phyloP scores from a whole-genome alignment of 192 early-diverging fungal genomes.

The Coemansia sp. region DNA sequence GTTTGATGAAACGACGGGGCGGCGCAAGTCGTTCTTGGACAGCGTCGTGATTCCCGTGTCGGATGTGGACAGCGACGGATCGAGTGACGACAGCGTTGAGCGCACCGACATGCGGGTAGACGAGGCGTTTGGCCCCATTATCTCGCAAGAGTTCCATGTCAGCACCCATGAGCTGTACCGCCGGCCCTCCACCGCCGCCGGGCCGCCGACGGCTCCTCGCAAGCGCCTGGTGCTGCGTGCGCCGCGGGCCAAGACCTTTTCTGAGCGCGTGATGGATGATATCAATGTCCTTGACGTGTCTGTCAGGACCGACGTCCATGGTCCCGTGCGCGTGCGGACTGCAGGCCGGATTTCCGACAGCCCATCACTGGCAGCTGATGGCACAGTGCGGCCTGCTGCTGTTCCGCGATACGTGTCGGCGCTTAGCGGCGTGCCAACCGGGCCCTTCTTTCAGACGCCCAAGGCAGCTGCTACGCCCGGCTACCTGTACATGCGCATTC shows the following conservation, averaged over 20 bases:
- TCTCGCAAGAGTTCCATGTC: constrained; percentile 42
- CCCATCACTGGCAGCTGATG: constrained; percentile 1
- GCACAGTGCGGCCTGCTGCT: constrained; percentile 35
- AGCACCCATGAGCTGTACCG: constrained; percentile 2
- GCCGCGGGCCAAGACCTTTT: constrained; percentile 18
- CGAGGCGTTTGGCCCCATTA: constrained; percentile 29
- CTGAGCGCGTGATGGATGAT: constrained; percentile 36
- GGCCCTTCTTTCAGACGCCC: constrained; percentile 47
- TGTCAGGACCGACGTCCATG: constrained; percentile 24
- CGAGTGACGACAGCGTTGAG: constrained; percentile 9
- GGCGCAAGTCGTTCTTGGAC: constrained; percentile 36
- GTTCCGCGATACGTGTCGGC: constrained; percentile 46
- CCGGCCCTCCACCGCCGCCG: neutral
- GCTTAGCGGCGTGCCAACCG: constrained; percentile 40
- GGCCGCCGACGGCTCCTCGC: constrained; percentile 8
- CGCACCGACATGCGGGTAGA: neutral
- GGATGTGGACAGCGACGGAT: constrained; percentile 5
- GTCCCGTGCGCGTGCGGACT: constrained; percentile 12
- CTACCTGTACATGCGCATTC: constrained; percentile 49
- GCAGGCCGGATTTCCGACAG: constrained; percentile 32
- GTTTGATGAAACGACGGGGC: constrained; percentile 10
- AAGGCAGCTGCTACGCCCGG: constrained; percentile 30
- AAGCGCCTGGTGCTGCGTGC: constrained; percentile 36
- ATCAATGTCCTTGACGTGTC: constrained; percentile 25
- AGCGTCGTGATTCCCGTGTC: constrained; percentile 32